Evolutionary conservation across 148 eudicot genomes (phyloP), one percentile per base, ranked within the genome.

Genomic region (Cornus florida): DNA sequence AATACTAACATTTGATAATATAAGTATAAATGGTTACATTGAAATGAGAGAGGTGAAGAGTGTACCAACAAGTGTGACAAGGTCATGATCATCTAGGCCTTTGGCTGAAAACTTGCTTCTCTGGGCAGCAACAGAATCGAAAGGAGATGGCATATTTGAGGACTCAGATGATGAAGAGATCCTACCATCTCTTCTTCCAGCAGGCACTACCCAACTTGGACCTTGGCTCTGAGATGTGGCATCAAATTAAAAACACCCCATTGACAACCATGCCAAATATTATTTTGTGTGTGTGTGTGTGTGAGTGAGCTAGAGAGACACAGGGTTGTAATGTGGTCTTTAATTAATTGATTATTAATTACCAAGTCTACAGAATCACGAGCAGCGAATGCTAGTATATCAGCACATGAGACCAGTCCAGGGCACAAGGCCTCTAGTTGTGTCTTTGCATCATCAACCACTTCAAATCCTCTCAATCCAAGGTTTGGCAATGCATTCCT

Each of bases 321-420:
- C 22, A 60, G 69, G 23, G 31, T 35, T 22, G 16, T 23, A 32
- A 11, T 38, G 41, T 62, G 66, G 66, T 62, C 2, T 53, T 53
- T 62, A n/a, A 20, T 7, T 2, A 8, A 62, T 20, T 19, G 28
- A 38, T 17, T 19, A 46, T 16, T 71, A 50, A 14, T 35, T 86
- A 93, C 97, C 92, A 93, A 79, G 70, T 79, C 87, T 10, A 93
- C 97, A 24, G 93, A 81, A 83, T 93, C 97, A 10, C 91, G 90
- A 79, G 95, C 95, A 62, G 97, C 92, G 82, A 91, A 80, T 41
- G 95, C 92, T 19, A 93, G 73, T n/a, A 93, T 91, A 77, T 93
- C 97, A 72, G 97, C 94, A 86, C 97, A 93, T 11, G 97, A 93
- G 68, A 91, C 93, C 66, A 87, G 84, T 67, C 95, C 95, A 0